Evolutionary conservation across 1,284 basidiomycete genomes (phyloP).

Genomic region (Leucoagaricus sp.): DNA sequence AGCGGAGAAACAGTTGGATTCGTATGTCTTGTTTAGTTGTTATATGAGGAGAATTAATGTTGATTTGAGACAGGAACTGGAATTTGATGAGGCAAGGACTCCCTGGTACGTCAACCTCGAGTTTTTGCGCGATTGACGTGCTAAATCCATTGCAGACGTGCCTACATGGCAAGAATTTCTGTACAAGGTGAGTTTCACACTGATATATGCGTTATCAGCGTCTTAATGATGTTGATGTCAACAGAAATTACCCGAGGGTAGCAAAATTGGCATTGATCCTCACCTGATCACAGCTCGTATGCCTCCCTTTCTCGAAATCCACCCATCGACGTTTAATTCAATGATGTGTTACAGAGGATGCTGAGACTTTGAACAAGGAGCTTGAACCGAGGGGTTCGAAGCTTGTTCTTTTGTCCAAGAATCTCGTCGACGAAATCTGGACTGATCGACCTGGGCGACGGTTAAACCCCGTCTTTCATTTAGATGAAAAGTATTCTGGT

Average conservation of each 20-base stretch:
- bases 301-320: constrained; percentile 17
- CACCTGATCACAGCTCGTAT: constrained; percentile 69
- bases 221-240: constrained; percentile 3
- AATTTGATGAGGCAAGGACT: constrained; percentile 90
- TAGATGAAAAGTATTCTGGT: constrained; percentile 66
- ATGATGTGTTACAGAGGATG: constrained; percentile 48
- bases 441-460: constrained; percentile 72
- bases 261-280: constrained; percentile 82
- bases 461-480: constrained; percentile 67
- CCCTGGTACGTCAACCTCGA: constrained; percentile 46
- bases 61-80: constrained; percentile 68
- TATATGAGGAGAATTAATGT: background rate
- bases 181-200: constrained; percentile 50
- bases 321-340: background rate
- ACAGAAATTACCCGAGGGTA: constrained; percentile 62
- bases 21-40: constrained; percentile 41
- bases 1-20: constrained; percentile 86
- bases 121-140: background rate
- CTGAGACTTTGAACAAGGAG: constrained; percentile 53
- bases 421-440: constrained; percentile 89
- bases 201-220: background rate
- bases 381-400: constrained; percentile 54
- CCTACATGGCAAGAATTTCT: constrained; percentile 92
- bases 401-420: constrained; percentile 66
- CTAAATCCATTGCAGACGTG: constrained; percentile 51